A percentile compares a stretch with the other conserved stretches of the same genome.
phyloP scores from a whole-genome alignment of 108 stramenopile species.

The Cyclotella atomus region DNA sequence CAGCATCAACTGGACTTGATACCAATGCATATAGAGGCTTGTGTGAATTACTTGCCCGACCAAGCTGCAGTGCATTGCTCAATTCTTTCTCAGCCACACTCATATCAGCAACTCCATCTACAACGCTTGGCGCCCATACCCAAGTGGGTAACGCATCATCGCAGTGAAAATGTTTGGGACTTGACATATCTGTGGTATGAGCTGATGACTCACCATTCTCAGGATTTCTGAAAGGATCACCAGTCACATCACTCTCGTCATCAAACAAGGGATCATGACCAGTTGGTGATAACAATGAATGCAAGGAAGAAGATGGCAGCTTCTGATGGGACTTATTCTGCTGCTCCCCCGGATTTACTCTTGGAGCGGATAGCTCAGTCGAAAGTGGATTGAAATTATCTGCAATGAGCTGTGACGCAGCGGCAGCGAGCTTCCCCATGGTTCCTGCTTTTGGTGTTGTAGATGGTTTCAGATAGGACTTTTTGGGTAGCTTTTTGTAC shows the following conservation, averaged over 20 bases:
- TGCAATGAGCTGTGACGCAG: not conserved
- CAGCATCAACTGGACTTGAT: not conserved
- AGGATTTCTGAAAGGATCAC: not conserved
- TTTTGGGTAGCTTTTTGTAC: constrained; percentile 7
- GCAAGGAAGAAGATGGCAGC: constrained; percentile 12
- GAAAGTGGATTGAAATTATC: not conserved
- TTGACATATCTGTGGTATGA: no score
- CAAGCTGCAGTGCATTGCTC: constrained; percentile 10
- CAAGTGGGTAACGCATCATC: constrained; percentile 27
- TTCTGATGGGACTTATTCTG: constrained; percentile 1
- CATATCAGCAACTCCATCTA: not conserved
- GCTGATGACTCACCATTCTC: not conserved
- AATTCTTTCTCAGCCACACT: constrained; percentile 9
- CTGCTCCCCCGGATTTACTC: not conserved
- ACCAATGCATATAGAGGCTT: constrained; percentile 15
- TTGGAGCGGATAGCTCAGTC: not conserved
- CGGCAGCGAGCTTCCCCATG: constrained; percentile 1
- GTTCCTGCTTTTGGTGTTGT: not conserved
- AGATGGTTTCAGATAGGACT: constrained; percentile 8
- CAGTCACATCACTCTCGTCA: constrained; percentile 12
- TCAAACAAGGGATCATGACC: constrained; percentile 30
- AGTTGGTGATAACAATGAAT: constrained; percentile 18
- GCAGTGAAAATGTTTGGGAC: constrained; percentile 16
- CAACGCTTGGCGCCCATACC: constrained; percentile 22
- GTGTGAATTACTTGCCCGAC: constrained; percentile 23